These are phyloP conservation scores for Lagenaria siceraria DNA, from an alignment of 306 rosid species.

Conservation along the genomic window DNA sequence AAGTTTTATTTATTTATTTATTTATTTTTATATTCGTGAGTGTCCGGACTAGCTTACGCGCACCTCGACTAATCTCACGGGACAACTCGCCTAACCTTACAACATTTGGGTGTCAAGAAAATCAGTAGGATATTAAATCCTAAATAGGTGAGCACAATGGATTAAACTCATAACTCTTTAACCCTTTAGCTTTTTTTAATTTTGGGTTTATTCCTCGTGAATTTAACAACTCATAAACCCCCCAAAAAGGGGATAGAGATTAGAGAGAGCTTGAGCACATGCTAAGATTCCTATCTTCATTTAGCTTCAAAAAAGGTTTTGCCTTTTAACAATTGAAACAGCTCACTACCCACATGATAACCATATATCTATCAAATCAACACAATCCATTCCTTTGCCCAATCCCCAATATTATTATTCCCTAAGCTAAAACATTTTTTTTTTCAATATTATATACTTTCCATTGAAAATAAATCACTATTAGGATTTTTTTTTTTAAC, in stretches of 20 bases:
- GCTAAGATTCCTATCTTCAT: constrained; percentile 10
- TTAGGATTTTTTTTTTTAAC: background rate
- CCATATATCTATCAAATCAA: background rate
- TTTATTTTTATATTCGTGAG: too few relatives aligned
- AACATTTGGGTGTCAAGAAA: too few relatives aligned
- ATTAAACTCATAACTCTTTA: too few relatives aligned
- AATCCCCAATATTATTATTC: background rate
- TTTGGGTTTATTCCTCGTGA: background rate
- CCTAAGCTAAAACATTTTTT: background rate
- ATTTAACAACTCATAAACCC: background rate
- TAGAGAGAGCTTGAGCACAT: constrained; percentile 2
- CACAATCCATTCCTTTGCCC: background rate
- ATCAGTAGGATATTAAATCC: too few relatives aligned
- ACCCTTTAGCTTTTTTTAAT: too few relatives aligned
- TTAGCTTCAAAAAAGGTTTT: background rate
- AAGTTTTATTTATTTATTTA: too few relatives aligned
- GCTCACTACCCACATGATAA: constrained; percentile 1
- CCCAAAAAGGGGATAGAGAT: background rate
- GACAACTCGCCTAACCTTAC: too few relatives aligned
- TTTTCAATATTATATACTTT: too few relatives aligned
- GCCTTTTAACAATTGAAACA: constrained; percentile 1
- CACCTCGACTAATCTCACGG: too few relatives aligned
- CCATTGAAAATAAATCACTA: background rate
- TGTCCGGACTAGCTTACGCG: too few relatives aligned
- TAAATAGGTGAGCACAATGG: too few relatives aligned